phyloP scores from a whole-genome alignment of 306 rosid species.

The Prunus campanulata region DNA sequence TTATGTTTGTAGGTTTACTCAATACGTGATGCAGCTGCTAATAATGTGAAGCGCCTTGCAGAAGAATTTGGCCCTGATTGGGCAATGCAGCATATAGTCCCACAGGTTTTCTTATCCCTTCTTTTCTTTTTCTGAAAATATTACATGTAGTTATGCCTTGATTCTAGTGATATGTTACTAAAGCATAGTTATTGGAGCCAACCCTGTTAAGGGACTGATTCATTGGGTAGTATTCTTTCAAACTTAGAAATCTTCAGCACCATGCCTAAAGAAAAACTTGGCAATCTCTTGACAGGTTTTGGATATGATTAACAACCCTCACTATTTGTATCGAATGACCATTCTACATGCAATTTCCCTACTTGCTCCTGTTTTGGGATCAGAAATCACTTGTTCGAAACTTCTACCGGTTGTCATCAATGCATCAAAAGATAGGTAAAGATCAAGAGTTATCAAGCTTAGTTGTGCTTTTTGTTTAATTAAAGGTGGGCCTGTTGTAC shows the following conservation, averaged over 20 bases:
- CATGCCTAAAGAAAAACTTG: neutral
- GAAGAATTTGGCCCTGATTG: conserved; percentile 99
- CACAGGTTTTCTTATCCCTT: conserved; percentile 64
- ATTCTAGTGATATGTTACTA: neutral
- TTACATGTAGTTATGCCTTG: neutral
- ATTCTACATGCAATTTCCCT: conserved; percentile 81
- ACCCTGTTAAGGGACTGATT: neutral
- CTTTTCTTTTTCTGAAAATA: neutral
- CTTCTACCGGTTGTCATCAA: conserved; percentile 69
- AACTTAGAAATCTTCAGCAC: conserved; percentile 22
- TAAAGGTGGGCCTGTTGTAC: neutral
- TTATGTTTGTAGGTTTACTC: conserved; percentile 74
- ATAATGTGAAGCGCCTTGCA: conserved; percentile 96
- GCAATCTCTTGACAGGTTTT: conserved; percentile 58
- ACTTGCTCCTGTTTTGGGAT: conserved; percentile 93
- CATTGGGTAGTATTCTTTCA: neutral
- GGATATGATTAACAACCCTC: conserved; percentile 87
- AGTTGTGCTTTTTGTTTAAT: conserved; percentile 20
- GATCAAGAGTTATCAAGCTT: conserved; percentile 1
- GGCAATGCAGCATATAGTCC: conserved; percentile 98
- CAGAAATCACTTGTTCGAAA: conserved; percentile 83
- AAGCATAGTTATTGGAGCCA: neutral
- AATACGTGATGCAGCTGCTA: conserved; percentile 99
- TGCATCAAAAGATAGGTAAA: conserved; percentile 89
- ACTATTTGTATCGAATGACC: conserved; percentile 95